phyloP scores from a whole-genome alignment of 2,329 filamentous ascomycete genomes.

The Amylocarpus encephaloides region DNA sequence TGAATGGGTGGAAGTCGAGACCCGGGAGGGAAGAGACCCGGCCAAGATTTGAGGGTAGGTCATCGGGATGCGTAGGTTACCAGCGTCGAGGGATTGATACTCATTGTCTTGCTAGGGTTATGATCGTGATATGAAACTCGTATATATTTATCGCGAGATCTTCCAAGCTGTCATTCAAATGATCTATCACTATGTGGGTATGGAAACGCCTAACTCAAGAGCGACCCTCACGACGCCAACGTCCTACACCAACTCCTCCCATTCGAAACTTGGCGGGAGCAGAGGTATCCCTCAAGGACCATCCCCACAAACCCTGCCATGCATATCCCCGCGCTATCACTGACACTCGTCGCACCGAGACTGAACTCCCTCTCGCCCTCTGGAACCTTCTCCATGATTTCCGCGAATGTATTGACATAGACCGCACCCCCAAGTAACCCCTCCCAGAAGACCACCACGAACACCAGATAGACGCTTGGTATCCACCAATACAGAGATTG shows the following conservation, averaged over 20 bases:
- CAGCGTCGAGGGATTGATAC: too few relatives aligned
- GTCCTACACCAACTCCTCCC: slow-evolving; percentile 66
- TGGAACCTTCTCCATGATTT: slow-evolving; percentile 79
- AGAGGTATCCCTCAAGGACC: slow-evolving; percentile 73
- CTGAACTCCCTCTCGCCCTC: slow-evolving; percentile 82
- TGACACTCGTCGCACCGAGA: slow-evolving; percentile 81
- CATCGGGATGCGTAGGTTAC: too few relatives aligned
- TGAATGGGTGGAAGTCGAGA: too few relatives aligned
- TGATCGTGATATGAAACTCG: too few relatives aligned
- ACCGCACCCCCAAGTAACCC: slow-evolving; percentile 84
- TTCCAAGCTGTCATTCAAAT: too few relatives aligned
- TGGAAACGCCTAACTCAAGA: too few relatives aligned
- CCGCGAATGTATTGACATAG: slow-evolving; percentile 93
- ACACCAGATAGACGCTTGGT: slow-evolving; percentile 80
- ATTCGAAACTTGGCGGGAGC: slow-evolving; percentile 74
- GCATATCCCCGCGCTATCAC: slow-evolving; percentile 86
- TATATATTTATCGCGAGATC: too few relatives aligned
- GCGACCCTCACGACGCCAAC: background rate
- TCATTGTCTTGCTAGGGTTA: too few relatives aligned
- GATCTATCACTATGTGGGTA: too few relatives aligned
- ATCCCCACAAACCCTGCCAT: slow-evolving; percentile 81
- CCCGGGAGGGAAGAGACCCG: too few relatives aligned
- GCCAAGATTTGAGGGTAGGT: too few relatives aligned
- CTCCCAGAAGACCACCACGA: slow-evolving; percentile 86
- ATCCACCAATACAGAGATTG: slow-evolving; percentile 79